Percentiles rank a stretch among this genome's conserved stretches.
Conservation (phyloP, 1,284 basidiomycete genomes). For the Termitomyces sp. region DNA sequence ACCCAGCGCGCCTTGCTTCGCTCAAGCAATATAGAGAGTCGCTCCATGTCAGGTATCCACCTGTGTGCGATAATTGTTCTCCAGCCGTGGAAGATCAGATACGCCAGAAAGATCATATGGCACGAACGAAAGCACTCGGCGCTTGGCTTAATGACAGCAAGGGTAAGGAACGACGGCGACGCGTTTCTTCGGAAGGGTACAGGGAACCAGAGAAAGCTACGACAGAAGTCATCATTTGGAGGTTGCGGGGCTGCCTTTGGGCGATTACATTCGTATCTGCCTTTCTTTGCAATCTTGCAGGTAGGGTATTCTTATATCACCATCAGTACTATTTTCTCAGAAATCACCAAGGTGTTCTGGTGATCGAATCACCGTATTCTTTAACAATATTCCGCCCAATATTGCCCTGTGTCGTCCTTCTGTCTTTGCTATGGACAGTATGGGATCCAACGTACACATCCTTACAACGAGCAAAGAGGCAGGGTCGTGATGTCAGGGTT, state of each 20-base stretch:
- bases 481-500: conserved; percentile 64
- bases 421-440: conserved; percentile 63
- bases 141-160: conserved; percentile 61
- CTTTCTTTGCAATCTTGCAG: conserved; percentile 38
- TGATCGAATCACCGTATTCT: conserved; percentile 23
- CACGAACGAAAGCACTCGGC: conserved; percentile 72
- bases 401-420: conserved; percentile 44
- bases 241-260: conserved; percentile 61
- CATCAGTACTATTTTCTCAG: not conserved
- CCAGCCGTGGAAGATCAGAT: conserved; percentile 80
- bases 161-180: conserved; percentile 49
- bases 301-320: conserved; percentile 30
- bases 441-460: conserved; percentile 76
- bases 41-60: conserved; percentile 78
- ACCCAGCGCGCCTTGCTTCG: conserved; percentile 52
- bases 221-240: conserved; percentile 53
- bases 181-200: conserved; percentile 33
- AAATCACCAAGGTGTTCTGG: conserved; percentile 28
- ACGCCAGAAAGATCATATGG: conserved; percentile 71
- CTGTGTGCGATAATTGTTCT: conserved; percentile 72
- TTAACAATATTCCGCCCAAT: conserved; percentile 28
- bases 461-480: conserved; percentile 50
- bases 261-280: conserved; percentile 39
- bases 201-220: conserved; percentile 38
- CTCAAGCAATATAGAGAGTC: conserved; percentile 71